These are phyloP conservation scores for Plectosphaerella plurivora DNA, from an alignment of 2,329 filamentous ascomycete species.

Conservation along the genomic window DNA sequence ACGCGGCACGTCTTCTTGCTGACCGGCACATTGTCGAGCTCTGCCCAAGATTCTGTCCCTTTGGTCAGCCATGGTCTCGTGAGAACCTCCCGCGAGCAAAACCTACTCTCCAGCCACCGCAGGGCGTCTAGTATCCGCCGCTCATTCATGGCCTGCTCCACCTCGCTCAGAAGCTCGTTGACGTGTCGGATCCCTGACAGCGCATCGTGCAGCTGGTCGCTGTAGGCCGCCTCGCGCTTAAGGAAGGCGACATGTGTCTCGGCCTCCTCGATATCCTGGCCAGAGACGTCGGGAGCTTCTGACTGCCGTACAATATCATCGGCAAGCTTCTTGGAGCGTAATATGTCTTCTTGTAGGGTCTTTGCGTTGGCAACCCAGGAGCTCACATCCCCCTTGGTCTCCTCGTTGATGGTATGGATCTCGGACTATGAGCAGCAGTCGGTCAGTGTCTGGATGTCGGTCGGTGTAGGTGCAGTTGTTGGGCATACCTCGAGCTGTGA, in stretches of 20 bases:
- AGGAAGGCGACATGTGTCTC: constrained; percentile 54
- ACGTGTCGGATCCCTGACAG: constrained; percentile 51
- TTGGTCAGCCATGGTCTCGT: constrained; percentile 15
- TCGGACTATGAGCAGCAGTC: constrained; percentile 46
- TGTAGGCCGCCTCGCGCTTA: constrained; percentile 54
- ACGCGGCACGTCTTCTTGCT: constrained; percentile 59
- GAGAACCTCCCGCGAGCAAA: background rate
- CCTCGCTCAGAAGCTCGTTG: constrained; percentile 56
- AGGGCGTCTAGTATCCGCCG: constrained; percentile 53
- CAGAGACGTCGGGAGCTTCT: constrained; percentile 55
- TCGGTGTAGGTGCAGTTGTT: background rate
- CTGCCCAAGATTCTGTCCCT: constrained; percentile 46
- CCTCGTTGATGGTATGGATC: constrained; percentile 70
- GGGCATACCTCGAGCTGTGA: constrained; percentile 31
- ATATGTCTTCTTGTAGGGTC: constrained; percentile 79
- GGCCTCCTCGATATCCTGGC: constrained; percentile 47
- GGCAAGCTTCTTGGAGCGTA: constrained; percentile 72
- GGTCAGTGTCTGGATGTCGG: background rate
- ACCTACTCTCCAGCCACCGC: constrained; percentile 50
- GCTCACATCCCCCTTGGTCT: constrained; percentile 74
- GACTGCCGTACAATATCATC: constrained; percentile 76
- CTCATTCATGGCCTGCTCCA: constrained; percentile 53
- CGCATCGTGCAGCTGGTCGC: constrained; percentile 47
- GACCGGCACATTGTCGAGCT: constrained; percentile 54
- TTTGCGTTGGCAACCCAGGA: constrained; percentile 84